Base-by-base conservation (phyloP, 2,329 filamentous ascomycete species). In the Colletotrichum limetticola region DNA sequence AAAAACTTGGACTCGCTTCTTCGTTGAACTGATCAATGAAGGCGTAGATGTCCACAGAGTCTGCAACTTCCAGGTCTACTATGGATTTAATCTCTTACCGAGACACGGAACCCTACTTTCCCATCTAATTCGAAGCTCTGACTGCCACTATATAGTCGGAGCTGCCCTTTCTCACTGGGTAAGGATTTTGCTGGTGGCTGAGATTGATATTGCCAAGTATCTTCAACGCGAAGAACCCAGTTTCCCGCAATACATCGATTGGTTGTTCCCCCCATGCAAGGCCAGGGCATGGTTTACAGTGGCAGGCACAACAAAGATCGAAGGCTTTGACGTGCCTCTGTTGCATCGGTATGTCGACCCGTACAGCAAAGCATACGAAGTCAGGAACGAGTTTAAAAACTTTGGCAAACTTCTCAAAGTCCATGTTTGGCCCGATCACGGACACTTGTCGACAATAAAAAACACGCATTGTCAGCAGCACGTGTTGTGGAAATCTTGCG, bases 301-400 rank as follows among this genome's bases (percentile, higher is more conserved):
- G 14, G 19, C 32, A 9, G 6, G n/a, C 2, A 26, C 1, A 7
- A 71, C 60, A 53, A 30, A 7, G 11, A 71, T 71, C 4, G 28
- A 19, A 11, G 68, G 63, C 0, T 14, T 67, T 11, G 12, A 67
- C 24, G 26, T 67, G 1, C 68, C 68, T 3, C 22, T 67, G 11
- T 56, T 35, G 5, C 8, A n/a, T 4, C 63, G 63, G 8, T 57
- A 56, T 32, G 49, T 62, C n/a, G 49, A 52, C 1, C 49, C 63
- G 0, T 1, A 12, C 2, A 49, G 32, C 16, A 52, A 35, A 19
- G 68, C 63, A 19, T 28, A 61, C 16, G 32, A 71, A 5, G 68
- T 30, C 4, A 30, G 37, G 4, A 14, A 30, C 0, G 63, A 61
- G n/a, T 71, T 67, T 26, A 67, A 35, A 8, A 30, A 67, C 16